phyloP scores from a whole-genome alignment of 345 rosid species.

The Arabis alpina region DNA sequence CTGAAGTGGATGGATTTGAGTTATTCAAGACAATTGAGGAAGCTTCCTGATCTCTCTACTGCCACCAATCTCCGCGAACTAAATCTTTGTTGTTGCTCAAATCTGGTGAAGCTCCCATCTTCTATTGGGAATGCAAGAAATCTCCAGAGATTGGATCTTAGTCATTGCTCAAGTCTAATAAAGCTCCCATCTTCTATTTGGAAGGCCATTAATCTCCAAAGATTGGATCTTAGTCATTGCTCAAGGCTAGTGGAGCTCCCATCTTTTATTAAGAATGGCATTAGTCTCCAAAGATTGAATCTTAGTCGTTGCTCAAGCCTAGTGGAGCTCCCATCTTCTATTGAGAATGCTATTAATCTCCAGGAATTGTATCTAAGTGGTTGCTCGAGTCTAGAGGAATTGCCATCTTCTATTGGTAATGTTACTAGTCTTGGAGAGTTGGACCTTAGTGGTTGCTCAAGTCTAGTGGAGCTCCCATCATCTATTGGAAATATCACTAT shows the following conservation, averaged over 20 bases:
- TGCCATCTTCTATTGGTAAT: too few species aligned
- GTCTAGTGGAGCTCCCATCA: too few species aligned
- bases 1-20: conserved; percentile 25
- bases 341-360: too few species aligned
- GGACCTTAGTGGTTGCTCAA: too few species aligned
- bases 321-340: too few species aligned
- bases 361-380: too few species aligned
- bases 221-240: neutral
- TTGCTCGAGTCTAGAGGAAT: too few species aligned
- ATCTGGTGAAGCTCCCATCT: neutral
- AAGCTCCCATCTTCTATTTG: too few species aligned
- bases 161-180: too few species aligned
- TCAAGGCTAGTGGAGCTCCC: conserved; percentile 1
- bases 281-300: neutral
- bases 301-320: neutral
- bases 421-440: too few species aligned
- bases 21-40: neutral
- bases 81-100: too few species aligned
- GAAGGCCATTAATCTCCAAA: neutral
- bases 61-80: neutral
- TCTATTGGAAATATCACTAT: too few species aligned
- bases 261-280: neutral
- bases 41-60: conserved; percentile 28
- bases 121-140: neutral
- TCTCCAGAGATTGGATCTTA: neutral